Evolutionary conservation across 83 land plant genomes (phyloP), one percentile per base, ranked within the genome.

Genomic region (Picea abies): DNA sequence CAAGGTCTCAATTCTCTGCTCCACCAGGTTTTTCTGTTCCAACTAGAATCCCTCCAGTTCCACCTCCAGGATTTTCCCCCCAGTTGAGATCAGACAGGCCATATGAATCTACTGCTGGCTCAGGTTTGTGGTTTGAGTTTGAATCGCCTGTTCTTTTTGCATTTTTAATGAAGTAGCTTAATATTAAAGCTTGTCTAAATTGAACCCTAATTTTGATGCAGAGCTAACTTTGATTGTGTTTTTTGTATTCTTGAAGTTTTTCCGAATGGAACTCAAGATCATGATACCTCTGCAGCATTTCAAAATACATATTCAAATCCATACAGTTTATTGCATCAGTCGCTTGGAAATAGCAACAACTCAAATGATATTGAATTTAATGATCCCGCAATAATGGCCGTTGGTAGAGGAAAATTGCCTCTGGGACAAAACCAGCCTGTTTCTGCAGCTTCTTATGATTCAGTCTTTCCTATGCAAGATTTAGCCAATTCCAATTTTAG

Each of bases 11-110:
- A 60, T 63, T 90, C 25, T 84, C 91, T 58, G 94, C 92, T 0
- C 98, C 98, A n/a, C 98, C 98, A 80, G 98, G 98, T 62, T 95
- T 95, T 81, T 89, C 94, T 17, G 83, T 79, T 14, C 89, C 94
- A 12, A 86, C 70, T 62, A 84, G 91, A 79, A 83, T 87, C 63
- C 88, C 91, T 39, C 70, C 78, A 56, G 67, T 72, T 82, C 76
- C 76, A 4, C 95, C 97, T 68, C 97, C 97, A 56, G 96, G 96
- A 44, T 92, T 94, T 83, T 84, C 88, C 67, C 85, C 88, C 67
- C 89, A 86, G 71, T 85, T 84, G 35, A 90, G 89, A 61, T 37
- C 61, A 10, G 84, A 87, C 9, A 86, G 83, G 63, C 19, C 81
- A 39, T 84, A 82, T 52, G 89, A 90, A 29, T 23, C 76, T 60